Base-by-base conservation (phyloP, 2,329 filamentous ascomycete genomes). In the Xylariaceae sp. region DNA sequence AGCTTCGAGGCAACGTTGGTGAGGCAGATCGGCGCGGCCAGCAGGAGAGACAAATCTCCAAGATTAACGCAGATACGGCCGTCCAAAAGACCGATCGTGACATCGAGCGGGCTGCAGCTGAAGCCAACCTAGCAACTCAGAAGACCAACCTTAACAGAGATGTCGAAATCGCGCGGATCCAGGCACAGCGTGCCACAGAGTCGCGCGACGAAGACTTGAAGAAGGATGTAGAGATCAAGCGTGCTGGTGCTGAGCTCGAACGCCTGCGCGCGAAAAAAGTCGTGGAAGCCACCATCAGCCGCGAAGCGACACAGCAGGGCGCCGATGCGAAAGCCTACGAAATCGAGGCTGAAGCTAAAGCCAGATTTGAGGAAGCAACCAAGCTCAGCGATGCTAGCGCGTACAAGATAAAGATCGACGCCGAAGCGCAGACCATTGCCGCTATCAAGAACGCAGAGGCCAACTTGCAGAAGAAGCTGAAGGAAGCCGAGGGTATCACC, bases 1-100 rank as follows among this genome's bases (percentile, higher is more conserved):
- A 82, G 59, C 74, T 82, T 60, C 76, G 77, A 44, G 87, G 86
- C 62, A 86, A 85, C 58, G 85, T 90, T 12, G 87, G 86, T 50
- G 89, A 94, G 68, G 84, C 89, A 19, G 77, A 90, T 66, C 86
- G 88, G 62, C 81, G 84, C 62, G 89, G 89, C 56, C 80, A 88
- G 61, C 87, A 90, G 55, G 90, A 94, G 66, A 87, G 90, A 47
- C 86, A 91, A 63, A 87, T 95, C 39, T 88, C 89, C 59, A 92
- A 90, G 74, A 95, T 95, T 46, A 63, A 65, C 40, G 63, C 89
- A 57, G 84, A 89, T 60, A 95, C 89, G 1, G 88, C 89, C 1
- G 87, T 94, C 1, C 80, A 89, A 53, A 90, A 92, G 73, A 94
- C 89, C 0, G 84, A 92, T 65, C 84, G 89, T 44, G 90, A 92